Conservation (phyloP, 2,329 filamentous ascomycete species). For the Penicillium vulpinum region DNA sequence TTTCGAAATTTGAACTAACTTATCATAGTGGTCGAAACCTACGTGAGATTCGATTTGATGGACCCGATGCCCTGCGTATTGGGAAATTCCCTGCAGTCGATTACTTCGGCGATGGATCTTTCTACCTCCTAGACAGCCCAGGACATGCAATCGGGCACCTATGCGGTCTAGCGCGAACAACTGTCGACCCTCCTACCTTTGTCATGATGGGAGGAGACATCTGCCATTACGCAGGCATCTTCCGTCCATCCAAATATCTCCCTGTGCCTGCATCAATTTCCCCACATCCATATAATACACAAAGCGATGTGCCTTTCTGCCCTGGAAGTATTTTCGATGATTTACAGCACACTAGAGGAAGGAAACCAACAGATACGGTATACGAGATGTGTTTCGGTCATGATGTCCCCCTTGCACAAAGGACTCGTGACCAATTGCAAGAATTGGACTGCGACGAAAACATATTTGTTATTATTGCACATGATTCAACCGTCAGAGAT, state of each 20-base stretch:
- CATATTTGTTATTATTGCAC: background rate
- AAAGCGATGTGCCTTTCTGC: background rate
- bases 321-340: background rate
- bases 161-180: constrained; percentile 21
- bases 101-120: constrained; percentile 58
- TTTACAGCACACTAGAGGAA: background rate
- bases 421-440: background rate
- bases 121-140: constrained; percentile 51
- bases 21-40: constrained; percentile 10
- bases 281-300: background rate
- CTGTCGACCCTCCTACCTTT: constrained; percentile 17
- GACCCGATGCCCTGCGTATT: constrained; percentile 12
- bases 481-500: background rate
- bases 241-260: constrained; percentile 31
- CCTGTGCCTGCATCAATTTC: constrained; percentile 24
- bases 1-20: background rate
- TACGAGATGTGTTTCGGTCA: background rate
- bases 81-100: constrained; percentile 45
- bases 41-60: constrained; percentile 19
- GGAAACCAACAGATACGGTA: background rate
- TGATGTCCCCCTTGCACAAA: background rate
- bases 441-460: background rate
- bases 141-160: constrained; percentile 29
- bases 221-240: constrained; percentile 27
- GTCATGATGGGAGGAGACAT: constrained; percentile 31